Conservation (phyloP, 169 alveolate genomes). For the Besnoitia besnoiti region DNA sequence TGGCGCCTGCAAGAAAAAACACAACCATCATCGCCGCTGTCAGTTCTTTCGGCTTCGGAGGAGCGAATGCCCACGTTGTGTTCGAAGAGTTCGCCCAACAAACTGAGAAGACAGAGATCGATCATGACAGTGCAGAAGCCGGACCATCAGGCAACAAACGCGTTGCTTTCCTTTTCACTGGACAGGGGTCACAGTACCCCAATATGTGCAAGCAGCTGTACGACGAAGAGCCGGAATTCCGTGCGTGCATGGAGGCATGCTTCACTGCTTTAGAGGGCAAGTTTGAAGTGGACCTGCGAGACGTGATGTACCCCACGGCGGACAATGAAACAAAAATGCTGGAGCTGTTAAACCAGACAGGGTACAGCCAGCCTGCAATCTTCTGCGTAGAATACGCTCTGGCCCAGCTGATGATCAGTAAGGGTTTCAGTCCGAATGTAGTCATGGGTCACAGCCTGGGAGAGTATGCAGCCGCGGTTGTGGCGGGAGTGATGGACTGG, state of each 20-base stretch:
- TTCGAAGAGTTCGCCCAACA: slow-evolving; percentile 26
- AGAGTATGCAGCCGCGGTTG: slow-evolving; percentile 74
- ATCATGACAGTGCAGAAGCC: neutral
- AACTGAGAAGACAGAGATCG: neutral
- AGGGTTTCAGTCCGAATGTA: slow-evolving; percentile 72
- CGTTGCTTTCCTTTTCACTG: slow-evolving; percentile 72
- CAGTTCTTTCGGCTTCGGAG: slow-evolving; percentile 79
- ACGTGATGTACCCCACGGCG: slow-evolving; percentile 31
- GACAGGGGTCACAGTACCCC: slow-evolving; percentile 72
- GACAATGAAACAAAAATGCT: neutral
- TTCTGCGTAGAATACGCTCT: slow-evolving; percentile 73
- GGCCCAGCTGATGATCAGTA: slow-evolving; percentile 57
- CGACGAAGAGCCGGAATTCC: slow-evolving; percentile 65
- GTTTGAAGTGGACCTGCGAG: slow-evolving; percentile 18
- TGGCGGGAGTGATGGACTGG: slow-evolving; percentile 68
- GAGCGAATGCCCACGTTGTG: slow-evolving; percentile 76
- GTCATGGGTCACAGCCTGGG: slow-evolving; percentile 76
- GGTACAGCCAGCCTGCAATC: slow-evolving; percentile 71
- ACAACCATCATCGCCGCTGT: slow-evolving; percentile 67
- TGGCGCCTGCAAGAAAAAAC: slow-evolving; percentile 32
- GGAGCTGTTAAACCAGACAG: slow-evolving; percentile 46
- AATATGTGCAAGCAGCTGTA: slow-evolving; percentile 75
- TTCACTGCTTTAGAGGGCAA: slow-evolving; percentile 47
- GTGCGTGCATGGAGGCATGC: slow-evolving; percentile 68
- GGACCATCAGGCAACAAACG: slow-evolving; percentile 27